Evolutionary conservation across 768 basidiomycete genomes (phyloP), one percentile per base, ranked within the genome.

Genomic region (Scleroderma citrinum): DNA sequence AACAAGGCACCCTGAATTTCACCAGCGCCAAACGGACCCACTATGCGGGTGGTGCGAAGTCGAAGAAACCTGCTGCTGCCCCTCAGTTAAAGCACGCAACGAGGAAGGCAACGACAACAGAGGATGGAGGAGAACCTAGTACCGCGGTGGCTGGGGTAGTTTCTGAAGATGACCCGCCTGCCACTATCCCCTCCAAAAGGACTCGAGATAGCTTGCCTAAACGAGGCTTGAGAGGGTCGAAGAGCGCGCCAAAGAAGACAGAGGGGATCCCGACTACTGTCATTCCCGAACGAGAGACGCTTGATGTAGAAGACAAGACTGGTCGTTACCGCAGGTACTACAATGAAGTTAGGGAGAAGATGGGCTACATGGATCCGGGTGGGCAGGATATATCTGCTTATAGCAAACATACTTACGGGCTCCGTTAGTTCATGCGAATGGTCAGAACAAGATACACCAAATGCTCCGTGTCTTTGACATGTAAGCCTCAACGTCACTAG

Each of bases 381-480:
- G 60, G 69, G 85, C 44, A 24, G 37, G 23, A 45, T 34, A 38
- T 31, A 34, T 21, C 14, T 35, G 37, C 16, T 41, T 38, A 13
- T 49, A 29, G 31, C 41, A 38, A n/a, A 26, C 44, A 35, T 20
- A 26, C 34, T 57, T 20, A 58, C n/a, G 23, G 19, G 7, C 12
- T 35, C 47, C 29, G 43, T 36, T 39, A 92, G 89, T 90, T 30
- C 87, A 92, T 62, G 72, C 67, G 0, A 70, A 83, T 53, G 73
- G 71, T 3, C 75, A 86, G 58, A 80, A 75, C 37, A 79, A 71
- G 54, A 73, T 90, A 5, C 76, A 87, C 51, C 76, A 85, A 39
- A 86, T 90, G 43, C 76, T 92, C 21, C 79, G 84, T 12, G 76
- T 82, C n/a, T 91, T 91, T 56, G 91, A 92, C 60, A 67, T 87